Evolutionary conservation across 1,284 basidiomycete genomes (phyloP).

Genomic region (Xerocomus minutiporus): DNA sequence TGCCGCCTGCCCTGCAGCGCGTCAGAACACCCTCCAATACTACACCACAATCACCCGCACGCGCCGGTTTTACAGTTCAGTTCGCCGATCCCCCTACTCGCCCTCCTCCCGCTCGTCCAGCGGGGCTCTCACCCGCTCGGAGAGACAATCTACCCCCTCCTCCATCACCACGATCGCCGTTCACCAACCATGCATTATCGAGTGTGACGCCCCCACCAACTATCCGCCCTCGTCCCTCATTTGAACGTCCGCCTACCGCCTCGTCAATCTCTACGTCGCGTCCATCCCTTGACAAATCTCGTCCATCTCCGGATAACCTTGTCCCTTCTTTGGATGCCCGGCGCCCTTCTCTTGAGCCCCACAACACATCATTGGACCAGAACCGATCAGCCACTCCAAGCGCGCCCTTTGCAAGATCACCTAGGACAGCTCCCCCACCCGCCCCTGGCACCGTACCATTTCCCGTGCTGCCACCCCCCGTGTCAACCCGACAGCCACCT

Average conservation of each 20-base stretch:
- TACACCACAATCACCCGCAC: constrained; percentile 9
- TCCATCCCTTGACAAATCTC: constrained; percentile 15
- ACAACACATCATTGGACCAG: constrained; percentile 5
- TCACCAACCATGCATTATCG: constrained; percentile 1
- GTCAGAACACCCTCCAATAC: constrained; percentile 18
- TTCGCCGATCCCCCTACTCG: constrained; percentile 12
- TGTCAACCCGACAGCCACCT: constrained; percentile 19
- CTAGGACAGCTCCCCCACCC: constrained; percentile 11
- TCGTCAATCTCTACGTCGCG: constrained; percentile 12
- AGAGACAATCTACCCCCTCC: constrained; percentile 7
- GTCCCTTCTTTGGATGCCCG: constrained; percentile 10
- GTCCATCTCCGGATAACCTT: constrained; percentile 14
- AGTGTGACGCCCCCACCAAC: constrained; percentile 10
- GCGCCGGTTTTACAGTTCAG: constrained; percentile 12
- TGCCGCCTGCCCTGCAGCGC: constrained; percentile 17
- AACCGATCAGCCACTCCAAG: not conserved
- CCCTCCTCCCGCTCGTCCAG: constrained; percentile 12
- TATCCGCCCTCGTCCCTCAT: constrained; percentile 13
- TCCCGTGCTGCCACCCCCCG: constrained; percentile 5
- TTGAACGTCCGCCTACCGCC: constrained; percentile 16
- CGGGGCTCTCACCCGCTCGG: constrained; percentile 12
- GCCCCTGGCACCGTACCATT: constrained; percentile 14
- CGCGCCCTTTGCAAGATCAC: constrained; percentile 4
- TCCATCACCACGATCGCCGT: constrained; percentile 10
- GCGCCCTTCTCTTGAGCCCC: constrained; percentile 19